Percentiles rank a stretch among this genome's conserved stretches.
Evolutionary conservation across 805 yeast species (phyloP).

Genomic region (Scheffersomyces amazonensis): DNA sequence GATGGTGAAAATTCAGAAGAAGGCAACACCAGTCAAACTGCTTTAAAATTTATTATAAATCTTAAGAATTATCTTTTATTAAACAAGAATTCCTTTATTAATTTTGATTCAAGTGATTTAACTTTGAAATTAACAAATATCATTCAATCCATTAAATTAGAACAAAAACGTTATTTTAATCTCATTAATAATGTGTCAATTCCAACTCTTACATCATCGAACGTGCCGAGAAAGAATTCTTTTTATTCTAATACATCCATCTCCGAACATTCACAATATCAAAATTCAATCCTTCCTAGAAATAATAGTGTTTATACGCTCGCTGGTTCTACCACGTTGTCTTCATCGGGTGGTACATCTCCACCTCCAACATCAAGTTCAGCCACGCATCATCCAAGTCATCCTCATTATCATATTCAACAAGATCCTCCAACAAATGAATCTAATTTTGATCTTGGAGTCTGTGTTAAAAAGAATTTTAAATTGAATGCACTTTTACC

Average conservation of each 20-base stretch:
- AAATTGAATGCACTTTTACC: conserved; percentile 29
- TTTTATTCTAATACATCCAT: conserved; percentile 1
- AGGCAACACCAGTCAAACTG: conserved; percentile 13
- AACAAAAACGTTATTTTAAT: conserved; percentile 5
- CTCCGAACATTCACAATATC: conserved; percentile 3
- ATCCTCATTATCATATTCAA: conserved; percentile 2
- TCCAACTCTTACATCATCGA: background rate
- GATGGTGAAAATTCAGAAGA: background rate
- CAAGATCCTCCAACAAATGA: conserved; percentile 10
- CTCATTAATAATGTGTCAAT: background rate
- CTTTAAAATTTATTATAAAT: conserved; percentile 18
- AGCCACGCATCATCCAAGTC: background rate
- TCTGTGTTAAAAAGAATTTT: conserved; percentile 36
- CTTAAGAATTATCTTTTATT: conserved; percentile 33
- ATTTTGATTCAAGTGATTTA: conserved; percentile 56
- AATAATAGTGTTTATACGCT: background rate
- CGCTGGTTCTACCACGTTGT: background rate
- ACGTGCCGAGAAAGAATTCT: conserved; percentile 5
- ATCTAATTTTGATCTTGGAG: conserved; percentile 28
- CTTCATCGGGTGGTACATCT: background rate
- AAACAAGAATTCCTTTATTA: conserved; percentile 55
- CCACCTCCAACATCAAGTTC: background rate
- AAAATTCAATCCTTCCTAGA: conserved; percentile 5
- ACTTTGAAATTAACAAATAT: conserved; percentile 54
- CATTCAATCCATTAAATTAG: conserved; percentile 15